A percentile compares a stretch with the other conserved stretches of the same genome.
Conservation (phyloP, 2,329 filamentous ascomycete genomes). For the Sodiomyces alkalinus region DNA sequence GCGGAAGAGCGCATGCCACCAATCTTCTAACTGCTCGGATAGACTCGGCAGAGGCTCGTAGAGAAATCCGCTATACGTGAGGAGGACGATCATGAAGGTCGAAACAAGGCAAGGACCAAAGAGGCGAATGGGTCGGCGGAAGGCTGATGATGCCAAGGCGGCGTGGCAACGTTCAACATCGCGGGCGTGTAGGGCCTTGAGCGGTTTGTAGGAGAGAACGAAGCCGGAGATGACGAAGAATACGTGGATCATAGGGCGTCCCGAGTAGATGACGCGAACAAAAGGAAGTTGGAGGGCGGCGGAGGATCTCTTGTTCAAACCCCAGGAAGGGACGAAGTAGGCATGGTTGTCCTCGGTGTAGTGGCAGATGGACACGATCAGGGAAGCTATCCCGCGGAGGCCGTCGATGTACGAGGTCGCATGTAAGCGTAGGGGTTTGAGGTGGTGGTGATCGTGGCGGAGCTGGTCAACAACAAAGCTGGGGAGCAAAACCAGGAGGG, state of each 20-base stretch:
- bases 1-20: conserved; percentile 16
- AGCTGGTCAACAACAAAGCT: conserved; percentile 17
- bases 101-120: conserved; percentile 6
- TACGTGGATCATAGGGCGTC: conserved; percentile 15
- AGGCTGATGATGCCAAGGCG: conserved; percentile 6
- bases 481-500: conserved; percentile 13
- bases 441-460: conserved; percentile 12
- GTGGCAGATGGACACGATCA: conserved; percentile 50
- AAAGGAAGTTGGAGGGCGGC: conserved; percentile 19
- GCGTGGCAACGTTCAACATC: conserved; percentile 2
- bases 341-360: conserved; percentile 22
- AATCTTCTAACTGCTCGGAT: conserved; percentile 27
- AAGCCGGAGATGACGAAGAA: conserved; percentile 23
- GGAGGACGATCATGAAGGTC: background rate
- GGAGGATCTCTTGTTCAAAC: conserved; percentile 31
- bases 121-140: conserved; percentile 8
- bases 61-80: conserved; percentile 10
- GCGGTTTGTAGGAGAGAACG: conserved; percentile 16
- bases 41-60: conserved; percentile 5
- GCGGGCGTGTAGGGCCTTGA: conserved; percentile 10
- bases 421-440: background rate
- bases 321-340: conserved; percentile 37
- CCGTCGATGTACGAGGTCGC: conserved; percentile 39
- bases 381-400: conserved; percentile 48
- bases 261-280: conserved; percentile 14